Percentiles rank a stretch among this genome's conserved stretches.
Conservation (phyloP, 257 asterid species). For the Solanum stenotomum region DNA sequence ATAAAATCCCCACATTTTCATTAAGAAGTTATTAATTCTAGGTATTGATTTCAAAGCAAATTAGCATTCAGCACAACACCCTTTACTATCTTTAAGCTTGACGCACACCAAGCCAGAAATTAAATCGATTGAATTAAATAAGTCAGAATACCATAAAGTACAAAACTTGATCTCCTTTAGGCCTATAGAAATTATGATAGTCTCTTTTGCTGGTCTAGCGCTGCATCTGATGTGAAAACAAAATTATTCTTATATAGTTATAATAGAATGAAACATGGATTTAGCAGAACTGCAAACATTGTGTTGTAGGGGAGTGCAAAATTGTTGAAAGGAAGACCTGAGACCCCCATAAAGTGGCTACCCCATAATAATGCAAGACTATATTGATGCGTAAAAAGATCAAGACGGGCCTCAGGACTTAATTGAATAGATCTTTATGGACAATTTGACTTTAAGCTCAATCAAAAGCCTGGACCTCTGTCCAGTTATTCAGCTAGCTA, state of each 20-base stretch:
- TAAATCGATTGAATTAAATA: neutral
- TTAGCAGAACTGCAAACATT: neutral
- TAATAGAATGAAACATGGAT: neutral
- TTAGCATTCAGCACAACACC: neutral
- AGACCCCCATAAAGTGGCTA: neutral
- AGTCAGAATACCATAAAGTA: neutral
- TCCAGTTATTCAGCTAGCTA: neutral
- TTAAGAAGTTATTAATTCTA: neutral
- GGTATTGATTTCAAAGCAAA: neutral
- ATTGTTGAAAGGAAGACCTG: neutral
- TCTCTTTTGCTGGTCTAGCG: neutral
- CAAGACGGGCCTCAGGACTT: neutral
- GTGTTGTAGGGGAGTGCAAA: neutral
- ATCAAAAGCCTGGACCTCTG: neutral
- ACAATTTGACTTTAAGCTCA: neutral
- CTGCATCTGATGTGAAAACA: neutral
- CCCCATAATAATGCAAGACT: neutral
- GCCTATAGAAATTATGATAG: neutral
- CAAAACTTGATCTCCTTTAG: neutral
- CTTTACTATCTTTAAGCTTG: neutral
- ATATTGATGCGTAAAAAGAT: neutral
- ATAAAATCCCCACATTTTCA: neutral
- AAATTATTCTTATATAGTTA: neutral
- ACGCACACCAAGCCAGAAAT: neutral
- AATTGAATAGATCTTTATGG: neutral